These are phyloP conservation scores for Smallanthus sonchifolius DNA, from an alignment of 129 eudicot genomes.

Conservation along the genomic window DNA sequence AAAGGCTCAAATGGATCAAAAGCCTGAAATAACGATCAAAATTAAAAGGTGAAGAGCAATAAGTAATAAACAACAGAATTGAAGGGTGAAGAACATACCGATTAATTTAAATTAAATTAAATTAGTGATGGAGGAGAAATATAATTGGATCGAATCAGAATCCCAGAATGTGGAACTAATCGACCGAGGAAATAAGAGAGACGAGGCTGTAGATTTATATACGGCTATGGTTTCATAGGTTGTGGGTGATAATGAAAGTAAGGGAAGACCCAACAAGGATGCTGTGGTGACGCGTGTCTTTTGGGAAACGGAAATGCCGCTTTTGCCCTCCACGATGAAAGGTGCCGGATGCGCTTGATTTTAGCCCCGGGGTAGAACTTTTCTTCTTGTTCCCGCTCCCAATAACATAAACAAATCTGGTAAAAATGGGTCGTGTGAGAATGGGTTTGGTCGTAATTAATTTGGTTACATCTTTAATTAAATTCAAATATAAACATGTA, in stretches of 20 bases:
- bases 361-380: not conserved
- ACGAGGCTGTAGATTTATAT: slow-evolving; percentile 23
- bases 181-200: slow-evolving; percentile 24
- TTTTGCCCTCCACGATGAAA: not conserved
- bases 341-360: not conserved
- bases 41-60: too few species aligned
- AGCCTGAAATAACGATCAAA: slow-evolving; percentile 25
- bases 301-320: not conserved
- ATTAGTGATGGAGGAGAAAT: slow-evolving; percentile 7
- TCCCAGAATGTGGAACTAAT: slow-evolving; percentile 20
- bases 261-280: not conserved
- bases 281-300: slow-evolving; percentile 16
- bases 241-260: slow-evolving; percentile 19
- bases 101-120: not conserved
- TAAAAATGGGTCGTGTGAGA: too few species aligned
- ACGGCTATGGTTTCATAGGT: not conserved
- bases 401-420: too few species aligned
- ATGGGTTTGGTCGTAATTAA: too few species aligned
- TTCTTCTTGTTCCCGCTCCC: not conserved
- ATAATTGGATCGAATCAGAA: slow-evolving; percentile 26
- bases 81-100: slow-evolving; percentile 27
- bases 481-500: too few species aligned
- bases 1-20: slow-evolving; percentile 36
- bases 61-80: too few species aligned
- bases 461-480: too few species aligned